Evolutionary conservation across 306 rosid genomes (phyloP), one percentile per base, ranked within the genome.

Genomic region (Vachellia pachyceras): DNA sequence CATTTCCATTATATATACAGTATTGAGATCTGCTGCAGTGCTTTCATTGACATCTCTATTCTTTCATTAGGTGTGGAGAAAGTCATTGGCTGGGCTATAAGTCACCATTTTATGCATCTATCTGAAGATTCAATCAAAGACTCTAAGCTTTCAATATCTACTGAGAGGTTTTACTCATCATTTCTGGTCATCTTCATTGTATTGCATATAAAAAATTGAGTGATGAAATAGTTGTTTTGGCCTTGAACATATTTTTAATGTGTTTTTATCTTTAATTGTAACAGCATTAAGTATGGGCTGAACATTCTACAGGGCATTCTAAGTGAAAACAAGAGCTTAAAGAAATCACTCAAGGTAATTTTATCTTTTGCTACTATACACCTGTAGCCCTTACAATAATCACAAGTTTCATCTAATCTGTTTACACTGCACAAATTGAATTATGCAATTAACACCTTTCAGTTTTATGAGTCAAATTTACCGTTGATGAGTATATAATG

Each of bases 1-100:
- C 6, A 75, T 5, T 77, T 65, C 14, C 8, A 75, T 7, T 64
- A 44, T 36, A n/a, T n/a, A 20, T 77, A 69, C 66, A 65, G 29
- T 50, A 15, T 41, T 61, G 42, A 44, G 40, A n/a, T 78, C 37
- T 70, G 10, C 68, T 79, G 47, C 41, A 69, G 58, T 72, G 14
- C 33, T 60, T 50, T 77, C 75, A 71, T 78, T 77, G 57, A n/a
- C 20, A 23, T 55, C 3, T 14, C 80, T 49, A 39, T 13, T 69
- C 77, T 50, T 77, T 69, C 76, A 13, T 42, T 79, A 96, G 99
- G 85, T 80, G 98, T 92, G 82, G 99, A 96, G 80, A 96, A 92
- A 90, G 82, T 90, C 50, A 83, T 91, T 22, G 99, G 99, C 40
- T 96, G 99, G 99, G 97, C 98, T 39, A 69, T 96, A 80, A 94